These are phyloP conservation scores for Eimeria acervulina DNA, from an alignment of 169 alveolate genomes.

Conservation along the genomic window DNA sequence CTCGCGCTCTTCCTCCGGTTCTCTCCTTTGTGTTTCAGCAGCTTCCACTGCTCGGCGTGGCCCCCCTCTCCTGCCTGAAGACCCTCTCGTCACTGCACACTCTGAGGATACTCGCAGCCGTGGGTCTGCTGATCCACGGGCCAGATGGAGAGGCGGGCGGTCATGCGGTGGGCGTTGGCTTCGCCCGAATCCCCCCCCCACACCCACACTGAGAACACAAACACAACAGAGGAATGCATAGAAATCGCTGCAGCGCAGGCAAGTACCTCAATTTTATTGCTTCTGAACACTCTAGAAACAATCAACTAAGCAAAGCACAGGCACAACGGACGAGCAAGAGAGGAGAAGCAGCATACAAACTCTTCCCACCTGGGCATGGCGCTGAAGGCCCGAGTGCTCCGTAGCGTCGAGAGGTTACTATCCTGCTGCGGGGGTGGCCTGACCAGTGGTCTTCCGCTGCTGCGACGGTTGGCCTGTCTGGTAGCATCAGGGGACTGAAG, in stretches of 20 bases:
- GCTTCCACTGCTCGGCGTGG: constrained; percentile 12
- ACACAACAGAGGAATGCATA: background rate
- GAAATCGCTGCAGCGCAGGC: background rate
- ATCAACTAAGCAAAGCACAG: background rate
- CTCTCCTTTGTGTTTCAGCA: background rate
- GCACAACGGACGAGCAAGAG: background rate
- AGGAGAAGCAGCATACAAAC: background rate
- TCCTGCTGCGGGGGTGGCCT: background rate
- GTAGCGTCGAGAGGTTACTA: background rate
- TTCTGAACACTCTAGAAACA: background rate
- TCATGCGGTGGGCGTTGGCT: background rate
- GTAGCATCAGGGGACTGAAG: constrained; percentile 21
- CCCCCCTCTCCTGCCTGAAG: constrained; percentile 23
- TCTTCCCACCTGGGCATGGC: constrained; percentile 60
- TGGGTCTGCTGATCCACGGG: background rate
- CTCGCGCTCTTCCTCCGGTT: constrained; percentile 56
- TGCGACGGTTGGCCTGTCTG: background rate
- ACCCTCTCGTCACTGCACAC: background rate
- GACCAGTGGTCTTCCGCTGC: background rate
- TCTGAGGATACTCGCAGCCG: background rate
- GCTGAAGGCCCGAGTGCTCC: constrained; percentile 38
- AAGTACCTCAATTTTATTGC: background rate
- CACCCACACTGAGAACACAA: background rate
- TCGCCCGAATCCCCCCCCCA: constrained; percentile 6
- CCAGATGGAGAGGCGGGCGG: constrained; percentile 13